A percentile compares a stretch with the other conserved stretches of the same genome.
Conservation (phyloP, 129 eudicot species). For the Chrysanthemum makinoi region DNA sequence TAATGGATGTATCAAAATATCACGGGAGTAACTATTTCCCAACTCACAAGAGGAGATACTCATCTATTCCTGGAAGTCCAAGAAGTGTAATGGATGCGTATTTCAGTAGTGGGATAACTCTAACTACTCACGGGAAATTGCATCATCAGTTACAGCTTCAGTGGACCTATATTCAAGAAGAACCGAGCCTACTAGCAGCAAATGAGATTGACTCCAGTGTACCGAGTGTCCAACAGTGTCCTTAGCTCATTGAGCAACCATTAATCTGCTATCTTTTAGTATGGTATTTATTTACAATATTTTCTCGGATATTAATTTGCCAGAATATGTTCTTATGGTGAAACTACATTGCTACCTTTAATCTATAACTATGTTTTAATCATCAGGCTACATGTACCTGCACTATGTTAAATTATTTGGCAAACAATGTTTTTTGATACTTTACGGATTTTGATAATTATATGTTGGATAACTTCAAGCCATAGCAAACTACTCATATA, state of each 20-base stretch:
- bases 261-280: conserved; percentile 25
- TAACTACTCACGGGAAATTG: conserved; percentile 51
- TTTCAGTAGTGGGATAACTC: conserved; percentile 56
- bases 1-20: conserved; percentile 40
- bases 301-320: conserved; percentile 25
- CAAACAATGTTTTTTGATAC: no score
- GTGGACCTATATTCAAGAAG: conserved; percentile 66
- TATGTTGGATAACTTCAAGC: no score
- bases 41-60: conserved; percentile 50
- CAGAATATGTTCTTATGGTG: conserved; percentile 29
- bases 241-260: not conserved
- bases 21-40: conserved; percentile 10
- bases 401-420: no score
- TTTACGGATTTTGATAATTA: no score
- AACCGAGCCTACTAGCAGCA: conserved; percentile 58
- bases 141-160: conserved; percentile 53
- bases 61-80: conserved; percentile 58
- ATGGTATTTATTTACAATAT: conserved; percentile 43
- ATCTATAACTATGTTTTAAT: conserved; percentile 35
- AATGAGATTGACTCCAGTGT: conserved; percentile 61
- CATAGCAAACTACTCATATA: no score
- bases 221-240: conserved; percentile 26
- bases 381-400: no score
- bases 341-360: conserved; percentile 39
- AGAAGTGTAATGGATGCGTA: conserved; percentile 62